phyloP scores from a whole-genome alignment of 1,139 yeast species.

The Blastobotrys arbuscula region DNA sequence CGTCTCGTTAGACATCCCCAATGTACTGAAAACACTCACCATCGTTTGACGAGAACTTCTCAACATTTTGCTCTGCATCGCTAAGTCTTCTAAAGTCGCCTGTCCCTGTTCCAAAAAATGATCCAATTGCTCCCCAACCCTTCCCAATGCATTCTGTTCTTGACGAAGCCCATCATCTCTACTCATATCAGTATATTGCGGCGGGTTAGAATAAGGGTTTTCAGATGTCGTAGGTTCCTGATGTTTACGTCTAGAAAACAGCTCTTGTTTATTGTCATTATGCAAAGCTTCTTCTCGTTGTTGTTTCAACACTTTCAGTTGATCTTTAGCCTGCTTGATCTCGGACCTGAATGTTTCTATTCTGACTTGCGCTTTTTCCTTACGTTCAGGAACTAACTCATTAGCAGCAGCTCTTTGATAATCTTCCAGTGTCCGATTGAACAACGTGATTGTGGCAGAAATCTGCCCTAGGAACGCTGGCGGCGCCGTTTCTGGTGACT shows the following conservation, averaged over 20 bases:
- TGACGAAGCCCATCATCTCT: conserved; percentile 60
- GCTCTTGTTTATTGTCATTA: conserved; percentile 51
- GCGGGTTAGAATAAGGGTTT: conserved; percentile 49
- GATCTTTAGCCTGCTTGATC: conserved; percentile 47
- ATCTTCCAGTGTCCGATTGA: conserved; percentile 71
- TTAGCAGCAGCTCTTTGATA: conserved; percentile 61
- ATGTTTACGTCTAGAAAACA: conserved; percentile 49
- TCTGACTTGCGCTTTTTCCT: conserved; percentile 59
- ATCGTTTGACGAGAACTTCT: conserved; percentile 58
- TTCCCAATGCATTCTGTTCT: conserved; percentile 58
- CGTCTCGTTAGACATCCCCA: conserved; percentile 85
- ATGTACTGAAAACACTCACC: conserved; percentile 64
- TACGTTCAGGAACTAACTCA: conserved; percentile 51
- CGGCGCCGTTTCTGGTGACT: conserved; percentile 62
- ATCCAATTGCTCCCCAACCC: conserved; percentile 79
- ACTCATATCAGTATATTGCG: conserved; percentile 22
- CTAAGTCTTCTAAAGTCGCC: conserved; percentile 76
- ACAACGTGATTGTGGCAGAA: conserved; percentile 72
- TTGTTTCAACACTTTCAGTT: conserved; percentile 57
- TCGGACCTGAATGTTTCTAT: conserved; percentile 58
- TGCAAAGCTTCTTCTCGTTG: conserved; percentile 53
- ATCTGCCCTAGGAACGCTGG: conserved; percentile 77
- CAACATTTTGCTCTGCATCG: conserved; percentile 75
- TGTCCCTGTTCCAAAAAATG: conserved; percentile 88
- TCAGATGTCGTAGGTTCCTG: conserved; percentile 32